Evolutionary conservation across 1,284 basidiomycete species (phyloP), one percentile per base, ranked within the genome.

Genomic region (Stygiomarasmius scandens): DNA sequence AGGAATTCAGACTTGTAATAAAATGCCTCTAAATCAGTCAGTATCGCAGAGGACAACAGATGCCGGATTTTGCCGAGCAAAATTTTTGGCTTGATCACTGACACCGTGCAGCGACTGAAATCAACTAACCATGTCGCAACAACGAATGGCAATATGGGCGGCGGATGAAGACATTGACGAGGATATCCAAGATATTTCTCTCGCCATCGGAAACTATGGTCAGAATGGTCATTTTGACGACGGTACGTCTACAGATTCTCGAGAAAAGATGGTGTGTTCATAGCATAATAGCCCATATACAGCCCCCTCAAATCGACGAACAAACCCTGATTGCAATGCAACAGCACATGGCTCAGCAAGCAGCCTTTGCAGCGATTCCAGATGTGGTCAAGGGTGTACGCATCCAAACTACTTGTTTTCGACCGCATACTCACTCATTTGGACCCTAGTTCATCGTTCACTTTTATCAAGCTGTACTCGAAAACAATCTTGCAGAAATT

Each of bases 401-500:
- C 12, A 32, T 79, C n/a, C 38, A 41, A n/a, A 8, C 36, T 6
- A 34, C 29, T n/a, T 1, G 6, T 49, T 24, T 55, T 32, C 36
- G 12, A 23, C 46, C 52, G 19, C 38, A 41, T 41, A 38, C 38
- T 49, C 48, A 55, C 52, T 57, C 38, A 54, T 56, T 36, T 27
- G 43, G 27, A 12, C 46, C 49, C 51, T 63, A 95, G 92, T 96
- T 96, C 75, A 89, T 96, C 66, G 86, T 95, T 1, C 90, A 93
- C 64, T 96, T 96, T 75, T 91, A 95, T 69, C 87, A 94, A 82
- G 89, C 91, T 16, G 87, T 95, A 19, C 76, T 92, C 46, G 87
- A 93, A 51, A 94, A 95, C 71, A 94, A 96, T 71, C 82, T 95
- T 3, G 79, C 87, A 1, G 92, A 95, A 67, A 96, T 97, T 66